Conservation (phyloP, 352 stramenopile species). For the Pythium plurisporium region DNA sequence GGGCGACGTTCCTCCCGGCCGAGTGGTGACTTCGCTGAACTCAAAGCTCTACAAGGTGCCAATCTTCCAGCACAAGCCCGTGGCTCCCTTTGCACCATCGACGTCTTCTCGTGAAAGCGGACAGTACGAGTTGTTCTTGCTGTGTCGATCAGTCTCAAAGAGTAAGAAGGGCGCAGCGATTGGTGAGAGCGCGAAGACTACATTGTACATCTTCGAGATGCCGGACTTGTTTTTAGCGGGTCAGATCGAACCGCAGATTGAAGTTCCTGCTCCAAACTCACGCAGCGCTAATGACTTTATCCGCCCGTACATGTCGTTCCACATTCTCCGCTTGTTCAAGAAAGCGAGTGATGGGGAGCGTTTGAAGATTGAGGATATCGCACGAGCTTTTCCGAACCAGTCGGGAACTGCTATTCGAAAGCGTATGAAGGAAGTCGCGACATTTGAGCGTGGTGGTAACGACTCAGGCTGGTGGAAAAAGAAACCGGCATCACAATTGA, state of each 20-base stretch:
- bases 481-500: slow-evolving; percentile 52
- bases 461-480: slow-evolving; percentile 85
- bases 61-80: slow-evolving; percentile 67
- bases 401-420: slow-evolving; percentile 23
- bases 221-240: slow-evolving; percentile 71
- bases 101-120: slow-evolving; percentile 35
- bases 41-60: slow-evolving; percentile 83
- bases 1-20: slow-evolving; percentile 67
- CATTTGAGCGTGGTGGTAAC: slow-evolving; percentile 78
- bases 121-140: slow-evolving; percentile 60
- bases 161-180: slow-evolving; percentile 49
- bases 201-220: slow-evolving; percentile 62
- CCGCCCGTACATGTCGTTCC: slow-evolving; percentile 82
- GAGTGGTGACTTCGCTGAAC: slow-evolving; percentile 75
- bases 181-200: slow-evolving; percentile 45
- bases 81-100: slow-evolving; percentile 43
- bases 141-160: slow-evolving; percentile 71
- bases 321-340: slow-evolving; percentile 81
- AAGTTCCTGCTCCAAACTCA: slow-evolving; percentile 79
- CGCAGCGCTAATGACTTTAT: slow-evolving; percentile 82
- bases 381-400: slow-evolving; percentile 76
- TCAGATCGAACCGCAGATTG: slow-evolving; percentile 79
- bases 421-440: slow-evolving; percentile 62
- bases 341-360: slow-evolving; percentile 74
- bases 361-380: slow-evolving; percentile 83